Base-by-base conservation (phyloP, 2,329 filamentous ascomycete genomes). In the Calonectria ilicicola region DNA sequence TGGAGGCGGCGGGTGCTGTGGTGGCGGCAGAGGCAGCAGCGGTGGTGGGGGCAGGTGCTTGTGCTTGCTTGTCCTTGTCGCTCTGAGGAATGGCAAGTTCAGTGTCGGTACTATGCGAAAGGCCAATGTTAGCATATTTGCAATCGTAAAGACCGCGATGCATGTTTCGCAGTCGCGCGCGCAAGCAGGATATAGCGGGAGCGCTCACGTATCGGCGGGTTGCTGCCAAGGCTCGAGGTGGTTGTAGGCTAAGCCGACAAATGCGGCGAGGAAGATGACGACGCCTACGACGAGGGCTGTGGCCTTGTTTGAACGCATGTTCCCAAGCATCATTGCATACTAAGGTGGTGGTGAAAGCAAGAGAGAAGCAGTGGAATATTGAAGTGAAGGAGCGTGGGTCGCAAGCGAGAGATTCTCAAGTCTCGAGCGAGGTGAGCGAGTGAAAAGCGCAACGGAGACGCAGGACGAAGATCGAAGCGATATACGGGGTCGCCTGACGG, bases 221-320 rank as follows among this genome's bases (percentile, higher is more conserved):
- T 67, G 75, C 72, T 78, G 76, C 78, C 78, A 82, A 10, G 76
- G 77, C 66, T 81, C 81, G 29, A 83, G 72, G 67, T 82, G 80
- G 74, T 81, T 81, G 68, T 81, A 83, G 65, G 79, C 77, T 29
- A 84, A 77, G 70, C 81, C 80, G 47, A 81, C 75, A 49, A 83
- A 78, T 68, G 80, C 72, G 64, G 79, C 75, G 72, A 83, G 73
- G 74, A 83, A 83, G 74, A 84, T 75, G 56, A 83, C 74, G 47
- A 78, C 74, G 40, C 74, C 82, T 63, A 80, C 74, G 71, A 81
- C 65, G 27, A 84, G 73, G 71, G 78, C 75, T 68, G 79, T 78
- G 63, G 78, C 76, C 76, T 77, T 80, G 69, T 80, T 81, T 53
- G 81, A 80, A 64, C 82, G 80, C 72, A 81, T 72, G 67, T 78